Evolutionary conservation across 768 basidiomycete species (phyloP), one percentile per base, ranked within the genome.

Genomic region (Tylopilus subfusipes): DNA sequence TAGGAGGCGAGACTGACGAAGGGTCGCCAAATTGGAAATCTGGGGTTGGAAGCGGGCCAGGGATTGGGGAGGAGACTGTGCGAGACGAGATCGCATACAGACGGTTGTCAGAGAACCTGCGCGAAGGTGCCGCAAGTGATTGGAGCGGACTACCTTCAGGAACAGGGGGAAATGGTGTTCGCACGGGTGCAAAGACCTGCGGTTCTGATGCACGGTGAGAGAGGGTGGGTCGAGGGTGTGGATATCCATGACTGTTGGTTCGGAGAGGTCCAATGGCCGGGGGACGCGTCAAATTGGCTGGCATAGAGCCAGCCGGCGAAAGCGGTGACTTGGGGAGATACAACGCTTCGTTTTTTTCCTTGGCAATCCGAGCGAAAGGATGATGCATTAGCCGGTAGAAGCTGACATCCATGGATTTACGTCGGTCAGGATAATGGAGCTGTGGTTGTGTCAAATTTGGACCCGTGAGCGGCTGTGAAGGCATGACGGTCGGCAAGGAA

Each of bases 11-110:
- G 7, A 65, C 74, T 3, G 78, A 78, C 47, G 73, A 80, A 27
- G 84, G 80, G 11, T 78, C 76, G 54, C 84, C 84, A 58, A 86
- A 86, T 43, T 82, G 82, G 72, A 82, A 86, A 52, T 78, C 79
- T 38, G 82, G 82, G 5, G 76, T 75, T 2, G 84, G 84, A 18
- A 86, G 73, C 5, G 84, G 84, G 3, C 84, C 84, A 10, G 70
- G 70, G 48, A 72, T 72, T 2, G 70, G 82, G 71, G 56, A 82
- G 68, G 53, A 74, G 75, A 42, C 76, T 67, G 74, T 62, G 34
- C 84, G 78, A 8, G 80, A 73, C 27, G 78, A 72, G 52, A 81
- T 64, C 7, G 79, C 68, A 59, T 77, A 82, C 7, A 80, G 66
- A 14, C 72, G 73, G 55, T 78, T 78, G 55, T 83, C 82, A 42